Evolutionary conservation across 2,329 filamentous ascomycete genomes (phyloP).

Genomic region (Cordyceps javanica): DNA sequence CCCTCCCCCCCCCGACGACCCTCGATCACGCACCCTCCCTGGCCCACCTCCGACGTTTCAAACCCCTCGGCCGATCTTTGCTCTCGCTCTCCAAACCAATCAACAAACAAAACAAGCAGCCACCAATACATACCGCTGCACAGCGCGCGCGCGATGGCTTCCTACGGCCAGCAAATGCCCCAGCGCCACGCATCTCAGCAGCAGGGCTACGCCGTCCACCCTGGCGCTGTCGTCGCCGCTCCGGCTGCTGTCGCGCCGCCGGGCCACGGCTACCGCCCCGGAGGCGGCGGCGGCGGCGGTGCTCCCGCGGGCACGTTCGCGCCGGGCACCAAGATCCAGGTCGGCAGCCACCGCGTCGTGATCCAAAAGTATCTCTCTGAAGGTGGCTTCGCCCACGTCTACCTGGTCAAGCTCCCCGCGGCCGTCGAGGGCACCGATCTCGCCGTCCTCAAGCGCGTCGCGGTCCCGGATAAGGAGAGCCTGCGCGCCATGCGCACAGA

Average conservation of each 20-base stretch:
- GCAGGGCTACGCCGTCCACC: constrained; percentile 7
- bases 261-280: constrained; percentile 38
- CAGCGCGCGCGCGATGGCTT: constrained; percentile 25
- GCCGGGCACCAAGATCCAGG: constrained; percentile 93
- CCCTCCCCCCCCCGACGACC: not conserved
- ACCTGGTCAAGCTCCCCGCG: constrained; percentile 81
- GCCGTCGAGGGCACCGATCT: constrained; percentile 71
- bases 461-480: constrained; percentile 91
- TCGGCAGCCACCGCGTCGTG: constrained; percentile 84
- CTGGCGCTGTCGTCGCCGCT: not conserved
- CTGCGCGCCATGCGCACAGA: constrained; percentile 95
- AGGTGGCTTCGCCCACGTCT: constrained; percentile 96
- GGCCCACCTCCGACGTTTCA: constrained; percentile 5
- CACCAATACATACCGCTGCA: not conserved
- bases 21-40: not conserved
- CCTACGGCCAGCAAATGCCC: constrained; percentile 30
- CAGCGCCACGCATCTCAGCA: constrained; percentile 27
- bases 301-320: constrained; percentile 78
- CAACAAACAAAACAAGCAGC: not conserved
- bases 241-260: constrained; percentile 19
- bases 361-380: constrained; percentile 98
- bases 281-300: constrained; percentile 32
- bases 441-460: constrained; percentile 89
- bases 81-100: not conserved
- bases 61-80: not conserved